Base-by-base conservation (phyloP, 768 basidiomycete genomes). In the Lactarius tabidus region DNA sequence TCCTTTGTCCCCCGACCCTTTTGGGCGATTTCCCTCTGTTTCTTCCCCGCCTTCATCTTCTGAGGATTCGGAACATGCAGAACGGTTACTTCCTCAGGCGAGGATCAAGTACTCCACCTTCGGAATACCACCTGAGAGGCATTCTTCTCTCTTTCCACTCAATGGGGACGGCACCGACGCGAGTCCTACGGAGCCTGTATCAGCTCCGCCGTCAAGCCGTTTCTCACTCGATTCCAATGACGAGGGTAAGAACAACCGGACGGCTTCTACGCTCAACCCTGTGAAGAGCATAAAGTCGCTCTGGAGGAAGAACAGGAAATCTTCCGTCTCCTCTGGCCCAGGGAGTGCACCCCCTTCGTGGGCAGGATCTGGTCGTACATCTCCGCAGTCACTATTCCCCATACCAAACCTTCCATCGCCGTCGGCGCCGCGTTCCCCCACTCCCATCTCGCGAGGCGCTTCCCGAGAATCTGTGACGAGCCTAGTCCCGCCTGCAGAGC, bases 1-100 rank as follows among this genome's bases (percentile, higher is more conserved):
- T 62, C 91, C 91, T 43, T 78, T 91, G n/a, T 89, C 90, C 12
- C 89, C 91, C 9, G 91, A 93, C 76, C 91, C 91, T 31, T 92
- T 93, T 71, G 86, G 87, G 14, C 82, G 90, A 31, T 87, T 83
- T 70, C 80, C 90, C 36, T 90, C 89, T 3, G 69, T 58, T 14
- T 31, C 65, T 33, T 52, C 66, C 36, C 48, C 60, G 3, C 36
- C 61, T 28, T 41, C 56, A 39, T 31, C 26, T 29, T 63, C 69
- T 33, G 33, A 57, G 31, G 26, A 20, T n/a, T 62, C 45, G 54
- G 64, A 39, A 41, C 45, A 58, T 20, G 51, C 53, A 14, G 68
- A 58, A 1, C 10, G 18, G 28, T 51, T 53, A 28, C 39, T 1
- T 14, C 43, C 18, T 15, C 59, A 26, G 18, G 36, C 23, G 31